Base-by-base conservation (phyloP, 2,329 filamentous ascomycete species). In the Alternaria dauci region DNA sequence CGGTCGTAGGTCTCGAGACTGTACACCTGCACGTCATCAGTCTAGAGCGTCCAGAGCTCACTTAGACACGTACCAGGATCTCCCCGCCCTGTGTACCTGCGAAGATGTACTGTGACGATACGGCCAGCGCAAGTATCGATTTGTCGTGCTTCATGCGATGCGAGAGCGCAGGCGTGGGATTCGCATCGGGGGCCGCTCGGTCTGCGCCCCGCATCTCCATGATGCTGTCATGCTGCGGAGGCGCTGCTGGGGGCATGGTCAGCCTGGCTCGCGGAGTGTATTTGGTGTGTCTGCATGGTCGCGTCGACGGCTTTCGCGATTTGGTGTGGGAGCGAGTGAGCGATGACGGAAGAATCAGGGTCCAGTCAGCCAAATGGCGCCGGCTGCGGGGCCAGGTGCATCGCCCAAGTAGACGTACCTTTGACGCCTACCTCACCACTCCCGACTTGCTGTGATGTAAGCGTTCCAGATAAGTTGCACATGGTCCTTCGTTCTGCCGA, bases 81-180 rank as follows among this genome's bases (percentile, higher is more conserved):
- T 97, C 93, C 62, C 95, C 95, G 65, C 93, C 91, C 76, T 97
- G 93, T 1, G 95, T 94, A 41, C 95, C 95, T 18, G 94, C 94
- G 78, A 93, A 99, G 55, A 99, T 91, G 74, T 89, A 90, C 48
- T 91, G 85, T 52, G 92, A 85, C 58, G 92, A 93, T 25, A 97
- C 88, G 4, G 89, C 92, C 57, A 99, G 86, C 8, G 93, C 88
- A 52, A 99, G 88, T 48, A 96, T 91, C 2, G 91, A 93, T 77
- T 88, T 91, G 72, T 89, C 86, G 75, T 94, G 91, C 73, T 89
- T 86, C 63, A 96, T 86, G 67, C 88, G 89, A 76, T 96, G 92
- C 59, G 89, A 82, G 46, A 93, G 85, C 55, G 87, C 85, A n/a
- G 91, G 91, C 25, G 64, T 63, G 39, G 61, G 60, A 48, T 26